Conservation (phyloP, 495 filamentous ascomycete species). For the Achaetomiella virescens region DNA sequence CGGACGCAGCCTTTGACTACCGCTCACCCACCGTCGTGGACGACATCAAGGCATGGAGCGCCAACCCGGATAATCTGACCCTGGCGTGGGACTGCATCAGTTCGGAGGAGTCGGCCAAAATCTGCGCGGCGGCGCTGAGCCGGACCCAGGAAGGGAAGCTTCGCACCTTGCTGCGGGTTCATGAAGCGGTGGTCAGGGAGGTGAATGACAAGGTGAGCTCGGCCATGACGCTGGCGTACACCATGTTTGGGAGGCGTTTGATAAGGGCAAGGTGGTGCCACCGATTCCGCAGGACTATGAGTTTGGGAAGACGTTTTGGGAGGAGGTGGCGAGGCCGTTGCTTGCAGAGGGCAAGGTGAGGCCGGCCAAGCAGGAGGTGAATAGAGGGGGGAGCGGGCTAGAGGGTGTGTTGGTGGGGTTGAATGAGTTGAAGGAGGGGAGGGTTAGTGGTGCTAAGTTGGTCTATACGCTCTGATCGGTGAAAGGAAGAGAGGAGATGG, state of each 20-base stretch:
- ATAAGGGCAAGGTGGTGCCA: neutral
- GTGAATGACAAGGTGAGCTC: constrained; percentile 28
- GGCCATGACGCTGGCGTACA: constrained; percentile 27
- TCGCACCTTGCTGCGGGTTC: constrained; percentile 21
- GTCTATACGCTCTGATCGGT: constrained; percentile 30
- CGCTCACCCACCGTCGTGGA: constrained; percentile 28
- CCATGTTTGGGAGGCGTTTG: constrained; percentile 19
- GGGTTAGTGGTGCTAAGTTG: constrained; percentile 34
- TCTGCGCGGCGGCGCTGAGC: constrained; percentile 27
- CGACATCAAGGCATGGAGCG: constrained; percentile 30
- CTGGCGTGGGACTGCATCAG: constrained; percentile 35
- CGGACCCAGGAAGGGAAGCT: constrained; percentile 16
- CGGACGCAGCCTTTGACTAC: constrained; percentile 44
- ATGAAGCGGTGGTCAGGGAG: constrained; percentile 13
- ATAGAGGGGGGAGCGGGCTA: constrained; percentile 29
- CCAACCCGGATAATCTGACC: constrained; percentile 15
- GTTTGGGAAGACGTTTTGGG: constrained; percentile 24
- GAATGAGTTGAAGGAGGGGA: constrained; percentile 27
- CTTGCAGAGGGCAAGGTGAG: constrained; percentile 27
- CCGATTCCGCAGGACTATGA: constrained; percentile 21
- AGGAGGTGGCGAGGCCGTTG: constrained; percentile 14
- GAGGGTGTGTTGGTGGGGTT: constrained; percentile 33
- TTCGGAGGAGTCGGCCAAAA: constrained; percentile 4
- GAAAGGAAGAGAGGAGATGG: neutral
- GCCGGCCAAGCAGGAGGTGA: constrained; percentile 24